Conservation (phyloP, 352 stramenopile genomes). For the Thraustochytrium sp. region DNA sequence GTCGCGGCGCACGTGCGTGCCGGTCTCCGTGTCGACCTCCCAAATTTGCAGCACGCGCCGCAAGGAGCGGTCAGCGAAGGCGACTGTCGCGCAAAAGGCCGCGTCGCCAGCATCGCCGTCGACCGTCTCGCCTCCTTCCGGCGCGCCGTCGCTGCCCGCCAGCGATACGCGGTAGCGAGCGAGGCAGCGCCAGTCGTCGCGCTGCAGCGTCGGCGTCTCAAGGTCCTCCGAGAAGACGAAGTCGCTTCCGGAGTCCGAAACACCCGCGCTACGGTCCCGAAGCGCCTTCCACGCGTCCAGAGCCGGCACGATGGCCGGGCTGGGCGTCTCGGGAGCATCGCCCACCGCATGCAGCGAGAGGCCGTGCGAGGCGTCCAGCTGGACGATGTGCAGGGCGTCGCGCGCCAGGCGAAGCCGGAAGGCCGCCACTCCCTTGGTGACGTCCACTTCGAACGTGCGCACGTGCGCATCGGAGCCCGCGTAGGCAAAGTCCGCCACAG, state of each 20-base stretch:
- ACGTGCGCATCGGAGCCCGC: no score
- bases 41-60: not conserved
- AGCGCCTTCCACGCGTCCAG: not conserved
- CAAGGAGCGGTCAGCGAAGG: not conserved
- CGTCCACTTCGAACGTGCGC: not conserved
- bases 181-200: not conserved
- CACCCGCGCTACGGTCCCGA: not conserved
- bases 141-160: no score
- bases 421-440: not conserved
- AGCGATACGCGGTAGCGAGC: not conserved
- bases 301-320: not conserved
- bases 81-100: not conserved
- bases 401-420: not conserved
- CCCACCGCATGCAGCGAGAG: not conserved
- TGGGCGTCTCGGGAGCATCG: not conserved
- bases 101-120: not conserved
- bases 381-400: not conserved
- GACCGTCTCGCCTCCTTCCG: no score
- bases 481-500: not conserved
- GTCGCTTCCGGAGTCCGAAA: not conserved
- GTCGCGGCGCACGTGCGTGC: not conserved
- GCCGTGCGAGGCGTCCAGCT: not conserved
- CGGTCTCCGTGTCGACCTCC: not conserved
- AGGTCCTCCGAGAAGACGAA: not conserved
- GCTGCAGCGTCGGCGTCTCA: not conserved